A percentile compares a stretch with the other conserved stretches of the same genome.
These are phyloP conservation scores for Paratinospora sagittata DNA, from an alignment of 164 flowering plant genomes.

Conservation along the genomic window DNA sequence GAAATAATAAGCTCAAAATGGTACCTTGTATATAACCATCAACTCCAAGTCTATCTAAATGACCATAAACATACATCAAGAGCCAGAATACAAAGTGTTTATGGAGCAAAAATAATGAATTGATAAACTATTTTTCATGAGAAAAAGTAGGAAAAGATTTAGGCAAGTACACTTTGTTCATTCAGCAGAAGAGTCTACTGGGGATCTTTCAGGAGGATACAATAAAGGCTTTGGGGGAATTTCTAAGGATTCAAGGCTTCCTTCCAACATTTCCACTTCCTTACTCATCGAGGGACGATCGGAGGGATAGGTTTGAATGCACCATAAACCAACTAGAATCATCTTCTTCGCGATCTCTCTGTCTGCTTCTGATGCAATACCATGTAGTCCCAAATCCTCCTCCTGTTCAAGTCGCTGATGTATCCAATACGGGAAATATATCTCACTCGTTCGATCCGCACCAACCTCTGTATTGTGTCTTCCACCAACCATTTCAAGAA, in stretches of 20 bases:
- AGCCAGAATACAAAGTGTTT: too few species aligned
- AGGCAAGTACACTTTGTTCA: not conserved
- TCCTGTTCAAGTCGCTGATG: slow-evolving; percentile 19
- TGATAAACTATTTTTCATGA: too few species aligned
- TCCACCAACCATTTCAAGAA: slow-evolving; percentile 15
- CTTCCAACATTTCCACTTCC: slow-evolving; percentile 39
- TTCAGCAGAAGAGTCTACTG: not conserved
- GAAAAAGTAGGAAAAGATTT: too few species aligned
- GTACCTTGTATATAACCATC: too few species aligned
- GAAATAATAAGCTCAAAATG: too few species aligned
- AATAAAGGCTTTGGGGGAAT: slow-evolving; percentile 20
- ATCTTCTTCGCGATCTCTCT: slow-evolving; percentile 25
- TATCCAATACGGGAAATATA: slow-evolving; percentile 38
- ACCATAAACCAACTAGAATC: slow-evolving; percentile 35
- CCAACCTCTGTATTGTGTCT: slow-evolving; percentile 17
- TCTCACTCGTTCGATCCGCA: slow-evolving; percentile 20
- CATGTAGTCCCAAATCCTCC: slow-evolving; percentile 13
- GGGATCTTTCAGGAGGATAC: slow-evolving; percentile 4
- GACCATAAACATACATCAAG: not conserved
- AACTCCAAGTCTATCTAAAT: too few species aligned
- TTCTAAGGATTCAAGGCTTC: slow-evolving; percentile 21
- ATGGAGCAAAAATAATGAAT: too few species aligned
- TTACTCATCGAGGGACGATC: slow-evolving; percentile 27
- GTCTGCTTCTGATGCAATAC: slow-evolving; percentile 14
- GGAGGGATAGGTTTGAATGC: slow-evolving; percentile 34